Evolutionary conservation across 2,329 filamentous ascomycete genomes (phyloP), one percentile per base, ranked within the genome.

Genomic region (Colletotrichum sojae): DNA sequence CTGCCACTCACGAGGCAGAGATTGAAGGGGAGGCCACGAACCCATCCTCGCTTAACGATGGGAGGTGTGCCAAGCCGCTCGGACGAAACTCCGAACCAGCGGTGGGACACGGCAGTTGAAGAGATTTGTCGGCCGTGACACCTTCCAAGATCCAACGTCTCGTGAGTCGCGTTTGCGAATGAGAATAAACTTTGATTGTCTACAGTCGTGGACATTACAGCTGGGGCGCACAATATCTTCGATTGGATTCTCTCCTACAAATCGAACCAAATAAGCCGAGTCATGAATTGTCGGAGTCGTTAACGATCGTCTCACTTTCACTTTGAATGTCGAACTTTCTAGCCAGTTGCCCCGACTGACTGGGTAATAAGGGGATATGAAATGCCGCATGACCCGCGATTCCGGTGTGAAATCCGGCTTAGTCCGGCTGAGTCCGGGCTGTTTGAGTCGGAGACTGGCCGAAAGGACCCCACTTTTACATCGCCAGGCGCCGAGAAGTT

Each of bases 11-110:
- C n/a, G 36, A 13, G 48, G 39, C 46, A 18, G 58, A 43, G 6
- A 61, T 52, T 61, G 58, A 27, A 60, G 45, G 57, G 45, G 57
- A 39, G 40, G 5, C 25, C 12, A 12, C n/a, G 4, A 49, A 16
- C 4, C 46, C 9, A n/a, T 18, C 46, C 0, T 31, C 36, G 18
- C 36, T 60, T 60, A 52, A n/a, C 12, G 12, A 25, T 6, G 49
- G 9, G 36, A 36, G 5, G 20, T 31, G 27, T 51, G 46, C 48
- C 57, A 52, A 51, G 22, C 31, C 8, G 20, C 57, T 61, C 57
- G 31, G 48, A 10, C 43, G 55, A 57, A 39, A 46, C 20, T 2
- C 36, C 12, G 31, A 22, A 40, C 15, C 16, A 18, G 40, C 40
- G 16, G 40, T n/a, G 15, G 40, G 40, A 15, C 16, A 15, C 16